Percentiles rank a stretch among this genome's conserved stretches.
Conservation (phyloP, 805 yeast species). For the Candida suzukii region DNA sequence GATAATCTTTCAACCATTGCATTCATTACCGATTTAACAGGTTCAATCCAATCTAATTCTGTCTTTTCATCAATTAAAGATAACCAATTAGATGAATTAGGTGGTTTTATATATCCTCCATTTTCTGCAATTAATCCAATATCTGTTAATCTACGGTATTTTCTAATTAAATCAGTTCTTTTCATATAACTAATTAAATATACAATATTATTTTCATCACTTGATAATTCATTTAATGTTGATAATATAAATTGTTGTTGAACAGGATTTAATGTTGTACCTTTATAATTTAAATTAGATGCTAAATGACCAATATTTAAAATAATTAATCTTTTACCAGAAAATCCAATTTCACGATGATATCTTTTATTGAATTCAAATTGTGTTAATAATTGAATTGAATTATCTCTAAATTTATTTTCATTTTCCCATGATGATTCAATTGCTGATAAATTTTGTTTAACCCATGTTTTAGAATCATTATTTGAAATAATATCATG, state of each 20-base stretch:
- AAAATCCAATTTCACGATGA: conserved; percentile 9
- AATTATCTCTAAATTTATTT: conserved; percentile 15
- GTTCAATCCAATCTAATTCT: conserved; percentile 51
- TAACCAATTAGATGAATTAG: conserved; percentile 49
- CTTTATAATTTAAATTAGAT: conserved; percentile 23
- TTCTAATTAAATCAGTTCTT: conserved; percentile 55
- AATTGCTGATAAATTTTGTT: conserved; percentile 46
- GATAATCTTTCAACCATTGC: conserved; percentile 73
- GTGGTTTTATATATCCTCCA: conserved; percentile 70
- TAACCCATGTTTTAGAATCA: conserved; percentile 75
- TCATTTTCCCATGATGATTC: conserved; percentile 39
- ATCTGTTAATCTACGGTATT: conserved; percentile 59
- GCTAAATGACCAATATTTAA: conserved; percentile 43
- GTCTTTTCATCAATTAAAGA: conserved; percentile 47
- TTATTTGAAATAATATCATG: conserved; percentile 52
- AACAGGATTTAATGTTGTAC: conserved; percentile 36
- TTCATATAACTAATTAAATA: conserved; percentile 65
- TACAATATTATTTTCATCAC: conserved; percentile 56
- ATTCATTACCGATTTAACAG: conserved; percentile 46
- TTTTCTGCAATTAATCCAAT: conserved; percentile 86
- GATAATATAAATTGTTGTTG: conserved; percentile 55
- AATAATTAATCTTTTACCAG: conserved; percentile 44
- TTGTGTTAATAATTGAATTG: conserved; percentile 21
- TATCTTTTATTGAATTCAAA: conserved; percentile 29
- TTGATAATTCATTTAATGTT: conserved; percentile 51